Evolutionary conservation across 352 stramenopile genomes (phyloP).

Genomic region (Pythium oligandrum): DNA sequence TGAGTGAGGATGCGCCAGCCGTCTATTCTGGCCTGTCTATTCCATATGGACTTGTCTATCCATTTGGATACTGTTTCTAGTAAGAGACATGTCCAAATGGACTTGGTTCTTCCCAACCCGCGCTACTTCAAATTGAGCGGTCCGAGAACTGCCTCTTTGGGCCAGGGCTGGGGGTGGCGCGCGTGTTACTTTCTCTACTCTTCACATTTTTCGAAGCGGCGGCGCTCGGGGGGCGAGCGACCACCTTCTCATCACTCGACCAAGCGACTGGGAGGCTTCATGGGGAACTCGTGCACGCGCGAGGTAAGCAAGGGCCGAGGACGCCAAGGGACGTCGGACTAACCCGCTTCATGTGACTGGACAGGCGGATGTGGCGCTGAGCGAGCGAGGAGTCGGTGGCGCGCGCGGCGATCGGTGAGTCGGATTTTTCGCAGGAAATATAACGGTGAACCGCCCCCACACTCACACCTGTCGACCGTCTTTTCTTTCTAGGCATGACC

Average conservation of each 20-base stretch:
- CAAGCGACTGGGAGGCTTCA: conserved; percentile 6
- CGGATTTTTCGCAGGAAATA: neutral
- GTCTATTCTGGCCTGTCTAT: neutral
- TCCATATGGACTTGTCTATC: conserved; percentile 9
- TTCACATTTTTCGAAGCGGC: conserved; percentile 25
- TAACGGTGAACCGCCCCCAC: no score
- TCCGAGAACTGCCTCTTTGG: conserved; percentile 19
- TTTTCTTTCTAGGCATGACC: conserved; percentile 20
- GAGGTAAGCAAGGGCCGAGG: conserved; percentile 7
- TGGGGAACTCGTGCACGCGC: conserved; percentile 26
- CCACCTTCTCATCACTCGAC: conserved; percentile 10
- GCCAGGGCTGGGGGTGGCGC: conserved; percentile 14
- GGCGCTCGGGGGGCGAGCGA: conserved; percentile 4
- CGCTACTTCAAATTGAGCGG: conserved; percentile 9
- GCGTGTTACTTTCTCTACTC: conserved; percentile 21
- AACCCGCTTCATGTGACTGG: neutral
- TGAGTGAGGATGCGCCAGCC: no score
- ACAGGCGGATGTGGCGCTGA: conserved; percentile 66
- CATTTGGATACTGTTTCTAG: conserved; percentile 6
- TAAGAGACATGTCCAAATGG: neutral
- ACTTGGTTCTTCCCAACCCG: no score
- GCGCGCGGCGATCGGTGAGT: conserved; percentile 35
- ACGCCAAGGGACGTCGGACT: neutral
- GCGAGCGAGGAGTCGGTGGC: conserved; percentile 29
- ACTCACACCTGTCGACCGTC: neutral